Evolutionary conservation across 1,284 basidiomycete genomes (phyloP).

Genomic region (Coniophora puteana): DNA sequence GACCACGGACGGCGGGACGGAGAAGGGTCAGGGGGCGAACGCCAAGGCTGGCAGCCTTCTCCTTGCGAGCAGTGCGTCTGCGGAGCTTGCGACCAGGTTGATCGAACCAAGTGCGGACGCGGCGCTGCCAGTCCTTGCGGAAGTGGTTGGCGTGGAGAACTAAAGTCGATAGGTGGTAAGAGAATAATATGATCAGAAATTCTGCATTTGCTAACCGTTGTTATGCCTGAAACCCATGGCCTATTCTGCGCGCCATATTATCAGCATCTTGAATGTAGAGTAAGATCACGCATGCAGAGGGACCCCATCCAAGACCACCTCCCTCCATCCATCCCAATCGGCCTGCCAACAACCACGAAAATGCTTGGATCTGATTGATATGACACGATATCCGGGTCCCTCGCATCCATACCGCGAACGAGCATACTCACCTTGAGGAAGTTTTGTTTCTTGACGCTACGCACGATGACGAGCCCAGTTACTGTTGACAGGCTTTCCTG

Average conservation of each 20-base stretch:
- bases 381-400: too few relatives aligned
- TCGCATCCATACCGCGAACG: conserved; percentile 11
- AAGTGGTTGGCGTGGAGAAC: conserved; percentile 95
- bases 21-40: conserved; percentile 91
- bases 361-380: too few relatives aligned
- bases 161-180: conserved; percentile 23
- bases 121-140: conserved; percentile 97
- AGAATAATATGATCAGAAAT: conserved; percentile 2
- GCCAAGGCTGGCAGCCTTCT: conserved; percentile 90
- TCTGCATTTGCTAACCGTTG: conserved; percentile 56
- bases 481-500: neutral
- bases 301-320: conserved; percentile 29
- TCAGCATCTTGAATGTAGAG: conserved; percentile 14
- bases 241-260: conserved; percentile 27
- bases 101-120: conserved; percentile 98
- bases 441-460: conserved; percentile 28
- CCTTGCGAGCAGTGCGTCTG: conserved; percentile 89
- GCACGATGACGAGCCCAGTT: conserved; percentile 13
- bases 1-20: conserved; percentile 95
- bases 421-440: conserved; percentile 26
- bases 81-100: conserved; percentile 98
- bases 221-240: conserved; percentile 79
- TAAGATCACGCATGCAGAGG: neutral
- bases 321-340: conserved; percentile 20
- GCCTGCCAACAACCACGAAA: too few relatives aligned